phyloP scores from a whole-genome alignment of 176 grass and related monocot genomes.

The Bromus sterilis region DNA sequence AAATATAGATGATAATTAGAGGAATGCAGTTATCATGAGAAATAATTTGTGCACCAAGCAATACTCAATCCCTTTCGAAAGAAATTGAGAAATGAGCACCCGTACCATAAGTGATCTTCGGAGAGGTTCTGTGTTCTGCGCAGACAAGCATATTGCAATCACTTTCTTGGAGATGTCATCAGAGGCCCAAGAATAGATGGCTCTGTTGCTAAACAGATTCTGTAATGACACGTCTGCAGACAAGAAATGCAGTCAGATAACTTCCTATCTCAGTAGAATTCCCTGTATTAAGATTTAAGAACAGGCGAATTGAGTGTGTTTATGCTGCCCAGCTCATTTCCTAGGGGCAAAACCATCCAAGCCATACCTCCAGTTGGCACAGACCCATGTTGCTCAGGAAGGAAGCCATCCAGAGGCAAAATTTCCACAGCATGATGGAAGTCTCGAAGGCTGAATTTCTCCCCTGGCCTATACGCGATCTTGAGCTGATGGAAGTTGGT shows the following conservation, averaged over 20 bases:
- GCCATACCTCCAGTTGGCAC: slow-evolving; percentile 20
- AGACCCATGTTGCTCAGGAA: slow-evolving; percentile 23
- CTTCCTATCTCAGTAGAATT: background rate
- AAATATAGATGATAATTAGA: background rate
- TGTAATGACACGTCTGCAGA: slow-evolving; percentile 51
- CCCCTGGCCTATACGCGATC: slow-evolving; percentile 61
- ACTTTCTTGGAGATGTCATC: slow-evolving; percentile 89
- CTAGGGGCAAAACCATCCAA: background rate
- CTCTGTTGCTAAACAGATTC: slow-evolving; percentile 65
- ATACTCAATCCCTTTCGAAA: background rate
- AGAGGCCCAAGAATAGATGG: slow-evolving; percentile 71
- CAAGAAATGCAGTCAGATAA: slow-evolving; percentile 8
- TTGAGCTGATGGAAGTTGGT: slow-evolving; percentile 56
- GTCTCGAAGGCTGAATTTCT: slow-evolving; percentile 74
- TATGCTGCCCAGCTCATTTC: background rate
- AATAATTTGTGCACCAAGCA: background rate
- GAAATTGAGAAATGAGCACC: background rate
- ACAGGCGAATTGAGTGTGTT: background rate
- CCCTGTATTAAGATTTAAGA: background rate
- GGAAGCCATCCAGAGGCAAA: slow-evolving; percentile 52
- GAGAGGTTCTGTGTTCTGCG: slow-evolving; percentile 44
- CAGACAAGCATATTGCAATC: slow-evolving; percentile 64
- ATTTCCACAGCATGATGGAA: slow-evolving; percentile 85
- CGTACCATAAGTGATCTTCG: slow-evolving; percentile 75
- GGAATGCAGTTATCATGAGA: background rate